A percentile compares a stretch with the other conserved stretches of the same genome.
Conservation (phyloP, 495 filamentous ascomycete species). For the Trichoderma erinaceum region DNA sequence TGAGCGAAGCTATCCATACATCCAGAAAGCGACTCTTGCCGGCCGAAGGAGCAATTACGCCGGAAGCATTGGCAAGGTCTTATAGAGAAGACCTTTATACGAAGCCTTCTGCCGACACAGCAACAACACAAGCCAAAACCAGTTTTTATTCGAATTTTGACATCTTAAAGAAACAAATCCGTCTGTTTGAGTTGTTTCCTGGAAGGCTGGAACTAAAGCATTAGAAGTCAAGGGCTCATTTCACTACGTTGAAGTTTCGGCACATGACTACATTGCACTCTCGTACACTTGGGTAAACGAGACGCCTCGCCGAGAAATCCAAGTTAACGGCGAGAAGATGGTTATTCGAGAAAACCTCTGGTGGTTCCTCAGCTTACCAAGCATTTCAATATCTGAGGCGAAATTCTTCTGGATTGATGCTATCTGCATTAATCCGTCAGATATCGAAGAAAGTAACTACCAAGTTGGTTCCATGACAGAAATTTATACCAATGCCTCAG, state of each 20-base stretch:
- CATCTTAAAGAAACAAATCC: neutral
- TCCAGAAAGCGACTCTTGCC: too few species aligned
- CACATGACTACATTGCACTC: neutral
- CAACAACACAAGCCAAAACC: neutral
- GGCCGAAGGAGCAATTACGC: too few species aligned
- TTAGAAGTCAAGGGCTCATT: neutral
- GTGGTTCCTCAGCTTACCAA: neutral
- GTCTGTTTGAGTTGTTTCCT: neutral
- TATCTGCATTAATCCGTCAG: neutral
- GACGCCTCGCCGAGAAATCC: neutral
- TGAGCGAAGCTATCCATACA: conserved; percentile 11
- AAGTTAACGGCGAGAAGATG: neutral
- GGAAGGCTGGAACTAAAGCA: neutral
- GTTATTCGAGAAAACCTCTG: neutral
- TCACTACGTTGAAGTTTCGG: neutral
- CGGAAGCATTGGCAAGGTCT: too few species aligned
- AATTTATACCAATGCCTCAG: neutral
- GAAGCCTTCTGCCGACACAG: neutral
- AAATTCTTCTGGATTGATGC: neutral
- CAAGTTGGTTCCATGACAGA: neutral
- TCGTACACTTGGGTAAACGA: neutral
- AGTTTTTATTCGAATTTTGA: neutral
- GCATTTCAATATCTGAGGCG: neutral
- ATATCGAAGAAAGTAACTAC: neutral
- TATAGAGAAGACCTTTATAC: neutral